Evolutionary conservation across 2,329 filamentous ascomycete species (phyloP), one percentile per base, ranked within the genome.

Genomic region (Elsinoe arachidis): DNA sequence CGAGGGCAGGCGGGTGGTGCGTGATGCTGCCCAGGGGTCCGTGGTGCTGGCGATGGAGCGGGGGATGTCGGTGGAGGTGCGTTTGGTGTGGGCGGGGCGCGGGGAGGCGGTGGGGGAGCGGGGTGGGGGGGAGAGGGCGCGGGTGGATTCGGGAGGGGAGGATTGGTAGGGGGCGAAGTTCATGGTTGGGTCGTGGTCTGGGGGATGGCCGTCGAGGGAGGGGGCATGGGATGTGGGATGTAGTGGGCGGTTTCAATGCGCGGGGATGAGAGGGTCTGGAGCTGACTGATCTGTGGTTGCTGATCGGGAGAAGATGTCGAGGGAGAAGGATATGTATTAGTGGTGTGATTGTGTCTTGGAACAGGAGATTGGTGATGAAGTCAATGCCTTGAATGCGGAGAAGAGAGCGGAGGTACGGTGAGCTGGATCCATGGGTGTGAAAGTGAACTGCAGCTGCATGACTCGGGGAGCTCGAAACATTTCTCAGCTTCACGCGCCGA

Each of bases 91-190:
- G 46, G n/a, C 72, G 72, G 68, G 72, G 65, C 44, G 59, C 1
- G 74, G 69, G 64, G 76, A 73, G 76, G 73, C 73, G 55, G 71
- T 78, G 70, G 69, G 83, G 72, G 76, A 84, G 81, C 80, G 26
- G 57, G 70, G 74, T 10, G 84, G 80, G 55, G 90, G 89, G 17
- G 89, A 95, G 69, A 90, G 80, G 55, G 87, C 84, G 67, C 92
- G 88, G 64, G 84, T 83, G 65, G 86, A 80, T 75, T 97, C 91
- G 9, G 93, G 93, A 14, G 87, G 87, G 51, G 87, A 87, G 72
- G 92, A 92, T 77, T 97, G 93, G 75, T 97, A 99, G 37, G 93
- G 93, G 46, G 93, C 93, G 71, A 97, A 99, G 76, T 96, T 88
- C 88, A 93, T 93, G 57, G 65, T 75, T 30, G 26, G 26, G 7